Conservation (phyloP, 2,329 filamentous ascomycete species). For the Kalmusia sp. region DNA sequence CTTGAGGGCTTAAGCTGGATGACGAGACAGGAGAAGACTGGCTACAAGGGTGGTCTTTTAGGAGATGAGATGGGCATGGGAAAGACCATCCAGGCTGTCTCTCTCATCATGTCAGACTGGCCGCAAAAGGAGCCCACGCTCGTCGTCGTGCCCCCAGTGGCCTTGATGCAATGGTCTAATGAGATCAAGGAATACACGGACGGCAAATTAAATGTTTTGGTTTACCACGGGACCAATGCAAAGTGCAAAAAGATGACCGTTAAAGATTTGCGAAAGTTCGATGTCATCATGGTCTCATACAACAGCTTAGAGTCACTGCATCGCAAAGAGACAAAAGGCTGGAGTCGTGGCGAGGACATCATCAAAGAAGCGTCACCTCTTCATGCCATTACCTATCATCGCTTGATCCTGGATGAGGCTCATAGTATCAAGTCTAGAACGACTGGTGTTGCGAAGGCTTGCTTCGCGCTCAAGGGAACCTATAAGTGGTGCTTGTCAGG, state of each 20-base stretch:
- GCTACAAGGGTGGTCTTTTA: conserved; percentile 87
- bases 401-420: conserved; percentile 91
- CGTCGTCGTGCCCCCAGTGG: conserved; percentile 90
- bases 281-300: conserved; percentile 98
- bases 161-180: conserved; percentile 88
- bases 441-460: conserved; percentile 92
- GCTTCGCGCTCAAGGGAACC: conserved; percentile 84
- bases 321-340: conserved; percentile 91
- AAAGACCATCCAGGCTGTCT: conserved; percentile 98
- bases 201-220: conserved; percentile 85
- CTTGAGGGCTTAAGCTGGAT: conserved; percentile 95
- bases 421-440: conserved; percentile 92
- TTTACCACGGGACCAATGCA: conserved; percentile 86
- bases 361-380: conserved; percentile 80
- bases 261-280: conserved; percentile 78
- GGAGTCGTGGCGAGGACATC: conserved; percentile 78
- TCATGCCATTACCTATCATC: conserved; percentile 86
- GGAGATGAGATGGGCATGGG: conserved; percentile 99
- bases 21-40: conserved; percentile 82
- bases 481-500: conserved; percentile 97
- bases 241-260: conserved; percentile 79
- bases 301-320: conserved; percentile 89
- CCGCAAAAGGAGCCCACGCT: conserved; percentile 82
- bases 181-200: conserved; percentile 74
- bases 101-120: conserved; percentile 97